These are phyloP conservation scores for Trametes villosa DNA, from an alignment of 768 basidiomycete genomes.

Conservation along the genomic window DNA sequence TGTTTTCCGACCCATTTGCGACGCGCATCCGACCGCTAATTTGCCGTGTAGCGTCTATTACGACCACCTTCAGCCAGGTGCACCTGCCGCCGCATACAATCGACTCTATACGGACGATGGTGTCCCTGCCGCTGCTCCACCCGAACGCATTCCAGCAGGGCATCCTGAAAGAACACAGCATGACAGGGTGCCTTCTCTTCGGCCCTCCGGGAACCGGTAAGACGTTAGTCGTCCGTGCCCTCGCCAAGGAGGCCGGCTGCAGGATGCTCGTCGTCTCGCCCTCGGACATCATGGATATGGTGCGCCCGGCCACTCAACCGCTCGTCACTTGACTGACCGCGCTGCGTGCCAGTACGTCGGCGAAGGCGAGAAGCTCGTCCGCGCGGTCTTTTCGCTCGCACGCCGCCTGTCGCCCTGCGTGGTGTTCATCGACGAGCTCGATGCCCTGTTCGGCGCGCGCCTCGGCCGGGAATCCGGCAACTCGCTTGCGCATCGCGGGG, in stretches of 20 bases:
- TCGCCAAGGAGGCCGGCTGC: slow-evolving; percentile 93
- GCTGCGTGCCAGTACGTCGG: slow-evolving; percentile 68
- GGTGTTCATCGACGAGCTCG: slow-evolving; percentile 93
- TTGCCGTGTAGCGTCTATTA: slow-evolving; percentile 58
- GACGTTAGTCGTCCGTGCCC: slow-evolving; percentile 84
- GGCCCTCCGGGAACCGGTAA: slow-evolving; percentile 95
- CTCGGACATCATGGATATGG: slow-evolving; percentile 97
- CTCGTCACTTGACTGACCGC: slow-evolving; percentile 10
- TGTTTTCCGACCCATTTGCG: background rate
- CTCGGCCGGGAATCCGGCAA: slow-evolving; percentile 79
- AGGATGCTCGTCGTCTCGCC: slow-evolving; percentile 90
- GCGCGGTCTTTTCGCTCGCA: slow-evolving; percentile 86
- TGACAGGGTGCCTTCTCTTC: slow-evolving; percentile 90
- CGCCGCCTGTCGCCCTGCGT: slow-evolving; percentile 88
- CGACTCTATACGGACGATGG: slow-evolving; percentile 89
- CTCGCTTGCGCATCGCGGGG: slow-evolving; percentile 81
- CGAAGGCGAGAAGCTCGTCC: slow-evolving; percentile 89
- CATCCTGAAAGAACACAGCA: slow-evolving; percentile 88
- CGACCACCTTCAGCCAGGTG: slow-evolving; percentile 86
- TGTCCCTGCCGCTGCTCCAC: slow-evolving; percentile 85
- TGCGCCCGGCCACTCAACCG: slow-evolving; percentile 36
- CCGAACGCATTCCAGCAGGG: slow-evolving; percentile 88
- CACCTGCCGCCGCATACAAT: slow-evolving; percentile 88
- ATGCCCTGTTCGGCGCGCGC: slow-evolving; percentile 89
- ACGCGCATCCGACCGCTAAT: slow-evolving; percentile 18